phyloP scores from a whole-genome alignment of 441 rosid species.

The Jatropha multifida region DNA sequence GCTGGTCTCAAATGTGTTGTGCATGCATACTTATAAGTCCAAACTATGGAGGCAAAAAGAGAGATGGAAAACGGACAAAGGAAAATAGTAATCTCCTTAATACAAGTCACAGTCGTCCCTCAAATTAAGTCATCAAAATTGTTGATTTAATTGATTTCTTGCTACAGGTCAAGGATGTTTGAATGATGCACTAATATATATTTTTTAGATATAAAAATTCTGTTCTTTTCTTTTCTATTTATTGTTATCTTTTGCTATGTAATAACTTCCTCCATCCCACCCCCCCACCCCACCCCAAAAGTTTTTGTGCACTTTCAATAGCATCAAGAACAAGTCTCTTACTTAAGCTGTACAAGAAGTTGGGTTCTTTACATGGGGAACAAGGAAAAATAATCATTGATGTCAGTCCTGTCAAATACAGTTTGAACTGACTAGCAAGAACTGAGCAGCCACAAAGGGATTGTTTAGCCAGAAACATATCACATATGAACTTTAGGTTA shows the following conservation, averaged over 20 bases:
- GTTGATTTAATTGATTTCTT: background rate
- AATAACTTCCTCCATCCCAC: background rate
- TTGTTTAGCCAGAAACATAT: background rate
- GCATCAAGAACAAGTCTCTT: background rate
- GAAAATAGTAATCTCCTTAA: background rate
- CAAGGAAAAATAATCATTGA: background rate
- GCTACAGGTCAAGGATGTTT: background rate
- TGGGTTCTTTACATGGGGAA: background rate
- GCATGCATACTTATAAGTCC: background rate
- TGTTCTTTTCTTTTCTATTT: background rate
- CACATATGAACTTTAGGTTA: background rate
- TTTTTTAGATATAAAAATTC: background rate
- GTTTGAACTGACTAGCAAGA: background rate
- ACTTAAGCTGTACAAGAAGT: background rate
- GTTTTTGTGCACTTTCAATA: background rate
- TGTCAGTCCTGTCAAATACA: background rate
- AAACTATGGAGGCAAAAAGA: background rate
- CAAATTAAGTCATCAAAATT: background rate
- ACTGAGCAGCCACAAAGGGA: background rate
- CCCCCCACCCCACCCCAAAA: too few relatives aligned
- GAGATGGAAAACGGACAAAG: background rate
- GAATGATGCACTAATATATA: background rate
- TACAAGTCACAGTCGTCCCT: background rate
- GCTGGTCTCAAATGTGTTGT: background rate
- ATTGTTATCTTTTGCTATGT: background rate